A percentile compares a stretch with the other conserved stretches of the same genome.
These are phyloP conservation scores for Barnettozyma wickerhamii DNA, from an alignment of 805 yeast species.

Conservation along the genomic window DNA sequence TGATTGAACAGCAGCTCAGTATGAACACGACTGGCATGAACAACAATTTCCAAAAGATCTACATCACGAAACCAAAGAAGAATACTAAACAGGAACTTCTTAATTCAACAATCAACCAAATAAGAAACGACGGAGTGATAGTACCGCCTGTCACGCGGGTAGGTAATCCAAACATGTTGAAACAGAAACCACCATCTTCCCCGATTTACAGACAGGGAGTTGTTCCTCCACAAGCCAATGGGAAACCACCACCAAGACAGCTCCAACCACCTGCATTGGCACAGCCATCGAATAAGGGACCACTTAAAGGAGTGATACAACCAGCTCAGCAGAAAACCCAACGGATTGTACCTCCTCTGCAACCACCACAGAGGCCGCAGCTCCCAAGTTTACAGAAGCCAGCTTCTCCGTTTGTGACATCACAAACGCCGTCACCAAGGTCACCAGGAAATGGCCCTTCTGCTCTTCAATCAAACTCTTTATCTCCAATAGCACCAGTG, in stretches of 20 bases:
- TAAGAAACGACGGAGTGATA: conserved; percentile 18
- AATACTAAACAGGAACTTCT: conserved; percentile 22
- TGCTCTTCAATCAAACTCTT: neutral
- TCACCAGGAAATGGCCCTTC: neutral
- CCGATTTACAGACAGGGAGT: conserved; percentile 1
- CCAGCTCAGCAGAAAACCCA: neutral
- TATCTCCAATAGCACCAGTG: neutral
- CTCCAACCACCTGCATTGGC: neutral
- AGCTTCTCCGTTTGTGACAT: neutral
- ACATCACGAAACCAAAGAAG: conserved; percentile 21
- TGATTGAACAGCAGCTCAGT: conserved; percentile 27
- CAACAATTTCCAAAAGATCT: conserved; percentile 13
- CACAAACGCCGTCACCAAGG: neutral
- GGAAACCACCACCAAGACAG: neutral
- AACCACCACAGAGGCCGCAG: neutral
- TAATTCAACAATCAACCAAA: conserved; percentile 23
- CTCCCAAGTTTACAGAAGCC: neutral
- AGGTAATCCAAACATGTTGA: conserved; percentile 1
- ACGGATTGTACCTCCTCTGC: neutral
- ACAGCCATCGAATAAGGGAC: too few relatives aligned
- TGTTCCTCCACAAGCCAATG: neutral
- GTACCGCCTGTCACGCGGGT: conserved; percentile 1
- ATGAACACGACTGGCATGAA: conserved; percentile 13
- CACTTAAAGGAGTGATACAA: neutral
- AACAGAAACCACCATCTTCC: conserved; percentile 2